Base-by-base conservation (phyloP, 306 rosid species). In the Castanospermum australe region DNA sequence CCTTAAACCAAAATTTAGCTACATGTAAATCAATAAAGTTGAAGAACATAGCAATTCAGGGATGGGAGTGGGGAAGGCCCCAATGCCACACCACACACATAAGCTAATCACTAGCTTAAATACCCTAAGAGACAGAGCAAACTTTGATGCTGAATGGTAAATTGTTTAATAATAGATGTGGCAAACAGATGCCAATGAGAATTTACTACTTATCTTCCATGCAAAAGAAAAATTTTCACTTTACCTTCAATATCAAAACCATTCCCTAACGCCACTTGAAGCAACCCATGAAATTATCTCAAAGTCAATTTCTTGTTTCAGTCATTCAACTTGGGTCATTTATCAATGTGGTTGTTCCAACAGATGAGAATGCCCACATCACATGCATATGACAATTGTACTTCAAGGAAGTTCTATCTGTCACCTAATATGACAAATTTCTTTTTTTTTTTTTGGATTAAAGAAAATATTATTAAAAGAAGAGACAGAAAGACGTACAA, bases 41-140 rank as follows among this genome's bases (percentile, higher is more conserved):
- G 71, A 41, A 71, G 55, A 67, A 59, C 66, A 81, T 35, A 66
- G 67, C n/a, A 56, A 76, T 20, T 76, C 73, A 71, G 45, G 47
- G 15, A 80, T 9, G 36, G 45, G 21, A 45, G 28, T 24, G 10
- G 1, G 36, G 18, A 83, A 73, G 17, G 30, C 2, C 63, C 44
- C 30, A 13, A 62, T 21, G 21, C 18, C n/a, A 13, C 28, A 56
- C 5, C 55, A 55, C 61, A 74, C 33, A 72, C 33, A 55, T 8
- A 62, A 77, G 73, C 28, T 45, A 44, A 65, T 71, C 55, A 8
- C 38, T 70, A 55, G 20, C 20, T 44, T 36, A 56, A 28, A 60
- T 75, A 71, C 18, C 45, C 41, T 7, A 2, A 71, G 39, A 39
- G 66, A 18, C 67, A 5, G 14, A 22, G 35, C 25, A 80, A 68